Percentiles rank a stretch among this genome's conserved stretches.
Evolutionary conservation across 345 rosid genomes (phyloP).

Genomic region (Eucalyptus tenuipes): DNA sequence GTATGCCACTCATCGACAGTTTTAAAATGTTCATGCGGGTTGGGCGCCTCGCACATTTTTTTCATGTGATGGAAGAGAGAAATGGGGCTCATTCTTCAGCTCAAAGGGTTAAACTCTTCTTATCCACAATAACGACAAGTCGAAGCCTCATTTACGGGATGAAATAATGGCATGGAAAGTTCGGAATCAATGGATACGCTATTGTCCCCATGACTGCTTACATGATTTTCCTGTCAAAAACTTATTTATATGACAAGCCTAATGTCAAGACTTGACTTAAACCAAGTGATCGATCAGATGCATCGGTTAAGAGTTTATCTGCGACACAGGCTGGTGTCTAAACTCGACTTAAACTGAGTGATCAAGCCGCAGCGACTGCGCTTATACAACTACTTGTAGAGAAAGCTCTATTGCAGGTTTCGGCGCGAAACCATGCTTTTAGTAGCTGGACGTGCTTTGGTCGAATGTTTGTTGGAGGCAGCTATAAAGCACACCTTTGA

Average conservation of each 20-base stretch:
- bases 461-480: not conserved
- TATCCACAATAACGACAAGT: not conserved
- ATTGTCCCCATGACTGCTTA: not conserved
- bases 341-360: not conserved
- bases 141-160: not conserved
- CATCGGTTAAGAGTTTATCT: not conserved
- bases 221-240: not conserved
- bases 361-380: not conserved
- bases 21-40: not conserved
- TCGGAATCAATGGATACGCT: not conserved
- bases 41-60: constrained; percentile 51
- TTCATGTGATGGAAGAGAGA: constrained; percentile 22
- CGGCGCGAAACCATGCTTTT: not conserved
- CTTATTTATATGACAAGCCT: not conserved
- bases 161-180: not conserved
- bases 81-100: not conserved
- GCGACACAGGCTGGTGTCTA: not conserved
- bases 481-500: not conserved
- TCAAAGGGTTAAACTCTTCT: not conserved
- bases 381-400: not conserved
- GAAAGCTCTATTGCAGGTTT: not conserved
- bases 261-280: not conserved
- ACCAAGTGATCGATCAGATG: not conserved
- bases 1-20: not conserved
- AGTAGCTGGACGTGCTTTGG: not conserved